A percentile compares a stretch with the other conserved stretches of the same genome.
These are phyloP conservation scores for Torulaspora globosa DNA, from an alignment of 1,139 yeast species.

Conservation along the genomic window DNA sequence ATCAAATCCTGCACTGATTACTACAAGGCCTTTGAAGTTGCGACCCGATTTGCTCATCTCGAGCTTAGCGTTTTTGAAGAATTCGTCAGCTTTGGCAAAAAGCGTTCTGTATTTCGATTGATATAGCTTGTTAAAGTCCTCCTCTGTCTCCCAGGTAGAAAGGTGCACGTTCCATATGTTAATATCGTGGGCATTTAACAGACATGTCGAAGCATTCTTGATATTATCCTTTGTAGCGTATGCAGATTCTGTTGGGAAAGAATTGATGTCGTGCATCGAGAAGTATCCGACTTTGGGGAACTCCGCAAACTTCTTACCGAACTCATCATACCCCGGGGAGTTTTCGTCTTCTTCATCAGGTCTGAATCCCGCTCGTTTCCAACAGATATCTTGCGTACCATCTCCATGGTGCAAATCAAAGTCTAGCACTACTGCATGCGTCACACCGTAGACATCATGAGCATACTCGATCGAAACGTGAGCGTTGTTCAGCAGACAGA, in stretches of 20 bases:
- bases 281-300: constrained; percentile 75
- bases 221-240: constrained; percentile 70
- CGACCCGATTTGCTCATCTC: constrained; percentile 41
- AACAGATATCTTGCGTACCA: constrained; percentile 83
- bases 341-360: constrained; percentile 40
- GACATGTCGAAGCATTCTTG: constrained; percentile 74
- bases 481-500: constrained; percentile 76
- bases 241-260: constrained; percentile 80
- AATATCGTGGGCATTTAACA: constrained; percentile 68
- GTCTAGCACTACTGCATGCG: constrained; percentile 80
- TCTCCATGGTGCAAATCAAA: constrained; percentile 92
- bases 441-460: constrained; percentile 54
- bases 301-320: constrained; percentile 51
- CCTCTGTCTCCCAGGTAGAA: constrained; percentile 57
- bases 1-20: constrained; percentile 83
- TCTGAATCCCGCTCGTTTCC: constrained; percentile 58
- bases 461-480: constrained; percentile 84
- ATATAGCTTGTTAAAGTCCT: constrained; percentile 63
- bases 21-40: constrained; percentile 65
- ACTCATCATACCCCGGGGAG: constrained; percentile 44
- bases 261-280: constrained; percentile 79
- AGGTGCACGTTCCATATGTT: constrained; percentile 85
- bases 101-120: constrained; percentile 58
- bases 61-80: constrained; percentile 49
- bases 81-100: constrained; percentile 65